phyloP scores from a whole-genome alignment of 768 basidiomycete genomes.

The Mycena metata region DNA sequence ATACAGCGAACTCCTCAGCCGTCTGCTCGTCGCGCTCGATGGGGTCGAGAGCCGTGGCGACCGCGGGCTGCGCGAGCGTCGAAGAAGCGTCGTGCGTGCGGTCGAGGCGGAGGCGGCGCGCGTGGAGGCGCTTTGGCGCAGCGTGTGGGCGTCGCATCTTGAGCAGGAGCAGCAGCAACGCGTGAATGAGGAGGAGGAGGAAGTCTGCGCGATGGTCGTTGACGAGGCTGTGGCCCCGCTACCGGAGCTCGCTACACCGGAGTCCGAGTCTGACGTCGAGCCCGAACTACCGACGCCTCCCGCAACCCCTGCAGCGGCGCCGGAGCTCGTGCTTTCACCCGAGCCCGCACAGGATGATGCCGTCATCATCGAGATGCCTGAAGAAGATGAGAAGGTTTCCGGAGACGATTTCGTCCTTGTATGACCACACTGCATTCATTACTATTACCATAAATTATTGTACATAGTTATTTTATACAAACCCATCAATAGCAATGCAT shows the following conservation, averaged over 20 bases:
- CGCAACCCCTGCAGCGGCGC: slow-evolving; percentile 10
- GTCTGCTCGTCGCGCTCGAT: slow-evolving; percentile 76
- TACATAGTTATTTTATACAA: background rate
- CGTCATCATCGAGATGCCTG: background rate
- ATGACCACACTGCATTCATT: background rate
- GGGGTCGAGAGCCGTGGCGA: slow-evolving; percentile 76
- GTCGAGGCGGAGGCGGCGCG: slow-evolving; percentile 73
- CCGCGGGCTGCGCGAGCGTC: slow-evolving; percentile 60
- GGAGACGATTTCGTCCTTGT: slow-evolving; percentile 30
- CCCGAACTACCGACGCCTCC: slow-evolving; percentile 24
- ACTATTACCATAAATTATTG: slow-evolving; percentile 8
- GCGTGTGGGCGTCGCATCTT: slow-evolving; percentile 49
- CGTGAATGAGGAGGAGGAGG: slow-evolving; percentile 38
- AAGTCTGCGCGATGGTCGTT: slow-evolving; percentile 33
- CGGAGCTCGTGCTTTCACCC: slow-evolving; percentile 1
- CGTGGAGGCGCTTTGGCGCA: slow-evolving; percentile 62
- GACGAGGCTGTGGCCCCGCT: slow-evolving; percentile 11
- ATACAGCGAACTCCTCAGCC: slow-evolving; percentile 73
- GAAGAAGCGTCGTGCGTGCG: slow-evolving; percentile 65
- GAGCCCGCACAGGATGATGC: slow-evolving; percentile 20
- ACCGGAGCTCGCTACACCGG: slow-evolving; percentile 23
- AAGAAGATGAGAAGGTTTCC: slow-evolving; percentile 19
- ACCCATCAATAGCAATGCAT: no score
- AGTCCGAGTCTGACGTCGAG: slow-evolving; percentile 32
- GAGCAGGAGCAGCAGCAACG: slow-evolving; percentile 32